These are phyloP conservation scores for Zygosaccharomyces bailii DNA, from an alignment of 805 yeast species.

Conservation along the genomic window DNA sequence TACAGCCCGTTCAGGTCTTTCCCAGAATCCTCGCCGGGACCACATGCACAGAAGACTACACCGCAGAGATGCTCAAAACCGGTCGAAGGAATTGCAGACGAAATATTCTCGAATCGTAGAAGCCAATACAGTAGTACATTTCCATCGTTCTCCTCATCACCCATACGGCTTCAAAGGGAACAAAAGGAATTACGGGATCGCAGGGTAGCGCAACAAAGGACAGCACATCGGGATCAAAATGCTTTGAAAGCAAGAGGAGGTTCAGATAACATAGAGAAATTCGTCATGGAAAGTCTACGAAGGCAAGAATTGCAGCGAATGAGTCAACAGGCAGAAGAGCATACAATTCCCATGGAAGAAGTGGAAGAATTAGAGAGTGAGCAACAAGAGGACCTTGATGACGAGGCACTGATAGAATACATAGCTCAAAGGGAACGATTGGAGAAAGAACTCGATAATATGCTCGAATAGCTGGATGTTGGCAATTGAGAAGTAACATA, in stretches of 20 bases:
- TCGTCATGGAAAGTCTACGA: constrained; percentile 27
- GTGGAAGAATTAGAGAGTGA: constrained; percentile 22
- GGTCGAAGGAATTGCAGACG: constrained; percentile 11
- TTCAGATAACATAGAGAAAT: constrained; percentile 27
- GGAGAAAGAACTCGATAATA: constrained; percentile 23
- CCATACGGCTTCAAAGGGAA: constrained; percentile 7
- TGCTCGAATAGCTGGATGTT: constrained; percentile 12
- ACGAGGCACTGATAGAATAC: constrained; percentile 28
- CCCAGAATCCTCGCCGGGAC: constrained; percentile 7
- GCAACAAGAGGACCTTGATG: constrained; percentile 22
- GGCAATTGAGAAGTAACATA: too few species aligned
- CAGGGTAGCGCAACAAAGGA: constrained; percentile 3
- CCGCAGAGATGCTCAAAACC: not conserved
- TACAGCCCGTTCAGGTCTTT: constrained; percentile 1
- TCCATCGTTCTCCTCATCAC: constrained; percentile 11
- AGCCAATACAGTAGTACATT: constrained; percentile 6
- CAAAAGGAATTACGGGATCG: constrained; percentile 8
- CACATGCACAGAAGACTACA: not conserved
- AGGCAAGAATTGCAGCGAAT: constrained; percentile 16
- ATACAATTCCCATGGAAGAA: constrained; percentile 22
- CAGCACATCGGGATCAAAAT: constrained; percentile 12
- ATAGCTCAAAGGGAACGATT: constrained; percentile 18
- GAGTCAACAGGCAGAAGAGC: constrained; percentile 20
- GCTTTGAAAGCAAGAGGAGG: constrained; percentile 26
- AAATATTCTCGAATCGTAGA: constrained; percentile 9